Conservation (phyloP, 305 asterid genomes). For the Fraxinus sp. region DNA sequence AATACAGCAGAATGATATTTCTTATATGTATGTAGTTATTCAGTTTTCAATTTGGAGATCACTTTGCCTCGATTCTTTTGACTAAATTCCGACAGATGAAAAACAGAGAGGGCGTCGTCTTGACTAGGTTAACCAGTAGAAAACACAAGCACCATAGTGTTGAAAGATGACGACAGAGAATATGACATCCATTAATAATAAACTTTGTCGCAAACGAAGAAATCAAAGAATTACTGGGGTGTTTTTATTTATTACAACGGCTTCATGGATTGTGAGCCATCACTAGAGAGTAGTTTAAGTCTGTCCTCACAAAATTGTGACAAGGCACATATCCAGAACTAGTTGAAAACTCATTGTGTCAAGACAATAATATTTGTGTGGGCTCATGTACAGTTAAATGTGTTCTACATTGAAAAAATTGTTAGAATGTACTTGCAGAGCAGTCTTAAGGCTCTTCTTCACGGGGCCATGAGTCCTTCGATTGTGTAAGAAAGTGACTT, state of each 20-base stretch:
- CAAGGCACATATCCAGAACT: background rate
- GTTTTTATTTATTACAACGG: background rate
- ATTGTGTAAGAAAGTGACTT: conserved; percentile 86
- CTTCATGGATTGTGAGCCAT: background rate
- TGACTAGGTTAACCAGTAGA: too few relatives aligned
- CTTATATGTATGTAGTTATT: too few relatives aligned
- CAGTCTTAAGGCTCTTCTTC: conserved; percentile 23
- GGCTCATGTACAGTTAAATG: conserved; percentile 20
- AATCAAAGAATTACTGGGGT: background rate
- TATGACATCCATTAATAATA: background rate
- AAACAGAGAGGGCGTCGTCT: background rate
- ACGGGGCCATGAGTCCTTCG: conserved; percentile 95
- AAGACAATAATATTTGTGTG: background rate
- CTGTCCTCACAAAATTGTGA: conserved; percentile 31
- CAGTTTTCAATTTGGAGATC: too few relatives aligned
- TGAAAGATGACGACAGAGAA: background rate
- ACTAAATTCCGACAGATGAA: background rate
- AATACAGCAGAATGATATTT: too few relatives aligned
- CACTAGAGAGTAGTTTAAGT: background rate
- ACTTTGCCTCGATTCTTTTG: background rate
- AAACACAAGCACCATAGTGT: background rate
- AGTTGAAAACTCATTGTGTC: conserved; percentile 20
- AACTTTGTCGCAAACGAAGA: background rate
- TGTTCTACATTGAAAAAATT: conserved; percentile 28
- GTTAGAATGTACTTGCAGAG: background rate